Evolutionary conservation across 1,139 yeast species (phyloP), one percentile per base, ranked within the genome.

Genomic region (Wickerhamiella pararugosa): DNA sequence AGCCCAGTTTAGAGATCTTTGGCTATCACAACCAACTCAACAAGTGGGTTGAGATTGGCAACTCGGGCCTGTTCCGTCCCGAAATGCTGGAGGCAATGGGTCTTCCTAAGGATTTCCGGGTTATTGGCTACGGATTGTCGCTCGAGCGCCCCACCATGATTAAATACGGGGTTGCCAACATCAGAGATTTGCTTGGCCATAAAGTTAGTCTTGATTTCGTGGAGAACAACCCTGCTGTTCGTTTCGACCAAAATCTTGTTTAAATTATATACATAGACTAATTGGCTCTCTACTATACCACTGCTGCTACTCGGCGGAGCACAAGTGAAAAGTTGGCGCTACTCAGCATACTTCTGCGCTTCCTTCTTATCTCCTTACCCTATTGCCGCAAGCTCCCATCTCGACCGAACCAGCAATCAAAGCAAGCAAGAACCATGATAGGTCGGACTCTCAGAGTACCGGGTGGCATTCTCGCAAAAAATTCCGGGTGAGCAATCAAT

Each of bases 51-150:
- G 99, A 92, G 69, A 87, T 92, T 58, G 99, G 99, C 63, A 92
- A 92, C 70, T 84, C 96, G 25, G 99, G 98, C 63, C 81, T 92
- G 95, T 92, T 92, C 72, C 78, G 99, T 67, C 98, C 99, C 25
- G 99, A 92, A 65, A 92, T 92, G 99, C 73, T 92, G 62, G 95
- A 86, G 66, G 69, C 95, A 39, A 87, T 90, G 97, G 98, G 98
- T 31, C 73, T 92, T 58, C 98, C 98, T 49, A 79, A 79, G 69
- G 81, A 84, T 61, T 66, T 92, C 68, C 74, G 97, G 62, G 97
- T 90, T 29, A 74, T 86, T 53, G 99, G 99, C 50, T 92, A 94
- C 90, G 99, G 99, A 57, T 71, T 92, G 56, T 81, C 94, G 34
- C 72, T 92, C 60, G 99, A 92, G 65, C 80, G 99, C 67, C 98